phyloP scores from a whole-genome alignment of 2,329 filamentous ascomycete genomes.

The Alternaria incomplexa region DNA sequence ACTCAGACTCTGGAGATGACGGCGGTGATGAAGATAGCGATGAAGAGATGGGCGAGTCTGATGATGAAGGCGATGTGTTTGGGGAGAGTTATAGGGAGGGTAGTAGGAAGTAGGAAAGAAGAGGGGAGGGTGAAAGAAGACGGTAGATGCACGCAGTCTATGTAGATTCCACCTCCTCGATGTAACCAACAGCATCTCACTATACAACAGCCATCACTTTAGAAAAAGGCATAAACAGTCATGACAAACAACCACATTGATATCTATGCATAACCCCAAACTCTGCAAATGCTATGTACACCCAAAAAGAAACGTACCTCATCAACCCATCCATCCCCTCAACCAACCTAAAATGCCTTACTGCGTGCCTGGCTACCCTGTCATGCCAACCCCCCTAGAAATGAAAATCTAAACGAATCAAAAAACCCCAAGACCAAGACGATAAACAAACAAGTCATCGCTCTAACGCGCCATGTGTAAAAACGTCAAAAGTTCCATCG shows the following conservation, averaged over 20 bases:
- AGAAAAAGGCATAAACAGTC: too few species aligned
- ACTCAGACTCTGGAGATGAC: neutral
- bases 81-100: neutral
- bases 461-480: constrained; percentile 1
- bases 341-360: neutral
- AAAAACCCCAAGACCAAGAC: neutral
- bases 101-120: neutral
- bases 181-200: too few species aligned
- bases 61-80: neutral
- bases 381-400: neutral
- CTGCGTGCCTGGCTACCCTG: too few species aligned
- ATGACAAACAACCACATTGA: neutral
- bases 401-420: neutral
- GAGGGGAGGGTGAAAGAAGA: too few species aligned
- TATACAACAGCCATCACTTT: too few species aligned
- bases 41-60: neutral
- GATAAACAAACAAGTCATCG: neutral
- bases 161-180: too few species aligned
- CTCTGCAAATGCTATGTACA: neutral
- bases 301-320: neutral
- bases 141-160: too few species aligned
- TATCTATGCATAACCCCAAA: neutral
- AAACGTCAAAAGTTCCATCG: neutral
- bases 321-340: neutral
- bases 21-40: neutral